Evolutionary conservation across 495 filamentous ascomycete species (phyloP), one percentile per base, ranked within the genome.

Genomic region (Penicillium steckii): DNA sequence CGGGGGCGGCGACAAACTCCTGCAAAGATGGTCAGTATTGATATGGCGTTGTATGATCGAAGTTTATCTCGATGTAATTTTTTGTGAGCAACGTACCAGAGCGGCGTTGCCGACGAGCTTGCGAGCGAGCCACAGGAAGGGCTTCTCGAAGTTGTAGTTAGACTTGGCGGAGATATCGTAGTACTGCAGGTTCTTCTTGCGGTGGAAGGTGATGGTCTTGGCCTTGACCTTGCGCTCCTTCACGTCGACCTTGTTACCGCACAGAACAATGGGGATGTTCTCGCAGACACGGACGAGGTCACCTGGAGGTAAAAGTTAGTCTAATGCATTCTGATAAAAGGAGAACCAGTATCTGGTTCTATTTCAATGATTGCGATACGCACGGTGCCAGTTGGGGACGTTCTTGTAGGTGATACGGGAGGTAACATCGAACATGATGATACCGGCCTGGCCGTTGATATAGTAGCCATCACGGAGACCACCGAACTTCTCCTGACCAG

Each of bases 101-200:
- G 76, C 72, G 57, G 88, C 82, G 81, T 99, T 97, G 70, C 94
- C 95, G 54, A 96, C 95, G 42, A 97, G 84, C 85, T 99, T 97
- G 67, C 95, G 85, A 47, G 94, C 95, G 62, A 99, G 87, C 95
- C 95, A 99, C 55, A 99, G 85, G 89, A 99, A 99, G 54, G 95
- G 95, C 85, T 99, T 99, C 87, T 99, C 95, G 79, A 99, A 99
- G 87, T 99, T 99, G 81, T 99, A 99, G 80, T 99, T 99, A 62
- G 91, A 96, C 84, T 99, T 99, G 72, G 95, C 95, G 42, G 90
- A 96, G 71, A 99, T 99, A 58, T 99, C 95, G 83, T 99, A 99
- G 85, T 99, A 99, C 75, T 99, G 95, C 15, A 99, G 85, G 79
- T 97, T 97, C 87, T 99, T 99, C 86, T 99, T 99, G 70, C 95